phyloP scores from a whole-genome alignment of 768 basidiomycete genomes.

The Amanita thiersii region DNA sequence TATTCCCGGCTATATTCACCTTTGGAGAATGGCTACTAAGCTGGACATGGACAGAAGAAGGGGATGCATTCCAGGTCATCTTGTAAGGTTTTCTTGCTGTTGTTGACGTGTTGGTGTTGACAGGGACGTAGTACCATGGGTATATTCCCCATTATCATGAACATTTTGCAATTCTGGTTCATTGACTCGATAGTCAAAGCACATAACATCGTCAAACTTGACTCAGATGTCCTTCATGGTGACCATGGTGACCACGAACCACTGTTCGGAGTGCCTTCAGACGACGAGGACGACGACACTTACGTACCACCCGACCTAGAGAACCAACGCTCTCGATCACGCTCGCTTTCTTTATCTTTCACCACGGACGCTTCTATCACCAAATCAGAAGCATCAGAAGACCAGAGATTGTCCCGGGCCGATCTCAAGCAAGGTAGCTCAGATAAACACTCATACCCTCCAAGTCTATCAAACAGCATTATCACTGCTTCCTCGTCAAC shows the following conservation, averaged over 20 bases:
- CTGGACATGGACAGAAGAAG: conserved; percentile 60
- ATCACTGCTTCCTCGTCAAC: conserved; percentile 26
- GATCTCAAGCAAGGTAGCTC: conserved; percentile 23
- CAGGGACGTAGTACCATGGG: conserved; percentile 66
- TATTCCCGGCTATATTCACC: conserved; percentile 62
- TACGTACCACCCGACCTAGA: conserved; percentile 34
- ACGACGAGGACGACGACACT: conserved; percentile 48
- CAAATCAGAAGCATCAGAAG: conserved; percentile 13
- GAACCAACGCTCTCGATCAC: conserved; percentile 27
- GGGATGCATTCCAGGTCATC: conserved; percentile 65
- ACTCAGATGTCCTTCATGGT: conserved; percentile 26
- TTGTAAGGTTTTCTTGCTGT: conserved; percentile 43
- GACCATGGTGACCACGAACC: conserved; percentile 48
- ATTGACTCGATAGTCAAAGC: conserved; percentile 92
- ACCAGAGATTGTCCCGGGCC: conserved; percentile 31
- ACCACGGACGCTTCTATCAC: conserved; percentile 7
- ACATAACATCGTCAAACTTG: conserved; percentile 27
- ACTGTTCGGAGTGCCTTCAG: conserved; percentile 43
- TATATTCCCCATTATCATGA: conserved; percentile 84
- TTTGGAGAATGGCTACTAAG: conserved; percentile 84
- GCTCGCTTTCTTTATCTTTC: conserved; percentile 24
- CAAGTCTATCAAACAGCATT: conserved; percentile 37
- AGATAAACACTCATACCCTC: conserved; percentile 54
- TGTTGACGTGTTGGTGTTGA: conserved; percentile 3
- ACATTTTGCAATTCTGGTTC: conserved; percentile 88